Evolutionary conservation across 1,284 basidiomycete genomes (phyloP), one percentile per base, ranked within the genome.

Genomic region (Leccinum subrobustum): DNA sequence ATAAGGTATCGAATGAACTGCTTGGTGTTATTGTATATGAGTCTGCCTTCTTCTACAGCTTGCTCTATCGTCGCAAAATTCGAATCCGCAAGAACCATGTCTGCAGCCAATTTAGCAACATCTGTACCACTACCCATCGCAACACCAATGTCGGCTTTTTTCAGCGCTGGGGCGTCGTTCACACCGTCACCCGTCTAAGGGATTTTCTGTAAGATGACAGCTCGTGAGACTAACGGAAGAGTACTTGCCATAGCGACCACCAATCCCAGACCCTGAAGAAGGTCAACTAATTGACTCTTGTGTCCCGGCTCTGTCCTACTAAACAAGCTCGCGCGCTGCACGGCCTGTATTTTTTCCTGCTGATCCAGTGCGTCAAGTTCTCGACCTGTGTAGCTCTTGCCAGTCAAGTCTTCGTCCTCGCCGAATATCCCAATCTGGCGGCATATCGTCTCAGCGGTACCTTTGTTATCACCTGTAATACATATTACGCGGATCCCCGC

Each of bases 61-160:
- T 89, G 84, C 68, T 97, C 90, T 74, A 99, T 97, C 1, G 97
- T 98, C 6, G 95, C 84, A 71, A 93, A 93, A 76, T 93, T 93
- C 12, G 89, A 92, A 73, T 93, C 91, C 3, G 93, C 92, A 52
- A 96, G 85, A 39, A 96, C 92, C 92, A 95, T 96, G 75, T 99
- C 96, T 23, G 96, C 95, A 9, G 97, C 97, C 65, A 98, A 83
- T 77, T 98, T 98, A 61, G 97, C 96, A 29, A 99, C 97, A 73
- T 99, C 97, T 0, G 96, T 99, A 55, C 96, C 97, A 64, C 92
- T 94, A 53, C 96, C 96, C 96, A 99, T 98, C n/a, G 95, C 92
- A 60, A 99, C 92, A 71, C 96, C 96, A 68, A 99, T 98, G 70
- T 98, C 96, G 16, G 96, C 96, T 81, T 92, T 96, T 76, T 97